Conservation (phyloP, 2,329 filamentous ascomycete genomes). For the Lithohypha guttulata region DNA sequence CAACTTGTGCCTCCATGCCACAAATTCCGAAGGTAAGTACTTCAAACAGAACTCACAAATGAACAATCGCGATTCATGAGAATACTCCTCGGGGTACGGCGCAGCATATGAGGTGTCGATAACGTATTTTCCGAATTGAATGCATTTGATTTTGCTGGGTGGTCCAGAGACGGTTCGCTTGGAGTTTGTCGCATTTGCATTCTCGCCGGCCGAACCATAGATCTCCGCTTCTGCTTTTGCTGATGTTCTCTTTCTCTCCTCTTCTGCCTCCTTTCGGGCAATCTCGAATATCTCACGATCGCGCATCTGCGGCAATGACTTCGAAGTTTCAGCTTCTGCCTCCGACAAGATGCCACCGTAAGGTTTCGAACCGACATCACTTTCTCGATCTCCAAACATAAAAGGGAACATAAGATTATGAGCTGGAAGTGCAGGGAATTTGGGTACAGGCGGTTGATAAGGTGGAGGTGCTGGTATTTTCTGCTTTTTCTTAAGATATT, state of each 20-base stretch:
- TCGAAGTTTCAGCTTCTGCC: conserved; percentile 78
- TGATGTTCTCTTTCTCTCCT: conserved; percentile 63
- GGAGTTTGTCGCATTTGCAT: conserved; percentile 50
- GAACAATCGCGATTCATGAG: conserved; percentile 88
- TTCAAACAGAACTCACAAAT: conserved; percentile 99
- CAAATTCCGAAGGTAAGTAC: conserved; percentile 98
- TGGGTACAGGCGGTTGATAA: conserved; percentile 38
- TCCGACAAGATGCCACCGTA: conserved; percentile 91
- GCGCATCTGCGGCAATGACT: conserved; percentile 67
- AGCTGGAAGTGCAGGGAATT: conserved; percentile 22
- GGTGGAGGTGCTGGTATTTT: conserved; percentile 33
- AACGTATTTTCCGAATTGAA: conserved; percentile 94
- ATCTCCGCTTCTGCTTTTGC: conserved; percentile 40
- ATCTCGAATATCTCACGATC: conserved; percentile 83
- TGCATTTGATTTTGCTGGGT: conserved; percentile 94
- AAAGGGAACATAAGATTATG: conserved; percentile 38
- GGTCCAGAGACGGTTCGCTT: conserved; percentile 69
- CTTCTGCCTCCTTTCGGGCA: conserved; percentile 81
- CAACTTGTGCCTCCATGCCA: conserved; percentile 93
- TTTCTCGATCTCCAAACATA: conserved; percentile 74
- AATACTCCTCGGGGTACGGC: conserved; percentile 97
- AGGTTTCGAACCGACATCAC: conserved; percentile 79
- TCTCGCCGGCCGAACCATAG: conserved; percentile 45
- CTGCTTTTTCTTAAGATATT: conserved; percentile 25
- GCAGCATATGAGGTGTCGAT: conserved; percentile 99